phyloP scores from a whole-genome alignment of 495 filamentous ascomycete genomes.

The Polyplosphaeria fusca region DNA sequence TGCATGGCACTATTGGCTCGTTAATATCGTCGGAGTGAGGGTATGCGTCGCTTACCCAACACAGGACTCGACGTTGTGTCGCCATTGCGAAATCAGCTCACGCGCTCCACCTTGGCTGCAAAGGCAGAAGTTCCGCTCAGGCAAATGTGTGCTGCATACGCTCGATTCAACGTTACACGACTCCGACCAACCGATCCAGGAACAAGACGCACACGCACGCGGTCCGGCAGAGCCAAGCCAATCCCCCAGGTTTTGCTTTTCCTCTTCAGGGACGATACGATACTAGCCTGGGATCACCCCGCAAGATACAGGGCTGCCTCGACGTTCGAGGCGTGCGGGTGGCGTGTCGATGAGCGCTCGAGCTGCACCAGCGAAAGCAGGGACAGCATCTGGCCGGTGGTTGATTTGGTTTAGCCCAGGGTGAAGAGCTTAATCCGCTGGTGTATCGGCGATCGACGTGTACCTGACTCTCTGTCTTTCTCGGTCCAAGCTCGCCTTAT shows the following conservation, averaged over 20 bases:
- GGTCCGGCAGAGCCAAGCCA: neutral
- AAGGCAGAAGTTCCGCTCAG: slow-evolving; percentile 3
- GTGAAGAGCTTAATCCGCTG: slow-evolving; percentile 9
- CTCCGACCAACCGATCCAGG: slow-evolving; percentile 5
- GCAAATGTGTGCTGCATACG: neutral
- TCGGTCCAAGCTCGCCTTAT: neutral
- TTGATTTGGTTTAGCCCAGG: slow-evolving; percentile 26
- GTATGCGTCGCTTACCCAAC: neutral
- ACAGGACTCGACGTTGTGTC: too few species aligned
- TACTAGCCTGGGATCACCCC: slow-evolving; percentile 8
- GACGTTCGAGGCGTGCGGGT: neutral
- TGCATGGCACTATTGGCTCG: slow-evolving; percentile 13
- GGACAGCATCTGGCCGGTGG: slow-evolving; percentile 3
- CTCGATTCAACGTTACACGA: neutral
- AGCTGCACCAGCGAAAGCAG: neutral
- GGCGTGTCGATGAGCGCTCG: slow-evolving; percentile 7
- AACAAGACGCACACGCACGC: slow-evolving; percentile 3
- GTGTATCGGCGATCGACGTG: neutral
- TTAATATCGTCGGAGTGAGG: neutral
- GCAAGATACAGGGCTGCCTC: slow-evolving; percentile 19
- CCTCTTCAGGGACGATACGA: neutral
- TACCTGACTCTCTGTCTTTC: neutral
- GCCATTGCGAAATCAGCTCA: too few species aligned
- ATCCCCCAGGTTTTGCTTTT: slow-evolving; percentile 24
- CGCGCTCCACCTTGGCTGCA: too few species aligned